Base-by-base conservation (phyloP, 331 rosid genomes). In the Prunus yedoensis region DNA sequence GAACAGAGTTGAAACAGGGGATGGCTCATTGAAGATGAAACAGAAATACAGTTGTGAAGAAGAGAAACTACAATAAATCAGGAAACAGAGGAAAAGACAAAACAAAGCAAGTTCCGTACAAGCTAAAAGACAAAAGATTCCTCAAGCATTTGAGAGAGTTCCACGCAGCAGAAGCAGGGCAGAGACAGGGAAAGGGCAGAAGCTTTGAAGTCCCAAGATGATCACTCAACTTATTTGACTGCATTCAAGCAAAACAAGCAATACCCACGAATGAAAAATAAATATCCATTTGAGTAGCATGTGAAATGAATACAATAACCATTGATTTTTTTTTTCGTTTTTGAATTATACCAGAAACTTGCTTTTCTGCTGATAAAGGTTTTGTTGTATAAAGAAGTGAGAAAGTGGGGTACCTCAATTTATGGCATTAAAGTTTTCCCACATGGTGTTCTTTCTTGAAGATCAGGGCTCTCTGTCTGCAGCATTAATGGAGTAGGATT, bases 341-440 rank as follows among this genome's bases (percentile, higher is more conserved):
- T n/a, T 47, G 51, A 47, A 47, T 11, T 10, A 18, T 50, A n/a
- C 10, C 46, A 70, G 56, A 68, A 52, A 30, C 47, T 52, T 74
- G 45, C 15, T 46, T 35, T 67, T 63, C 59, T 57, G n/a, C n/a
- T n/a, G 76, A 30, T 20, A 15, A 77, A 81, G 38, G 8, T 35
- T 68, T 78, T 77, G 41, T 75, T 73, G 81, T 41, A 43, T 8
- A 58, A 67, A 67, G 75, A 70, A 68, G 79, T 67, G 75, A 87
- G 82, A 83, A 77, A 71, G 90, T 86, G 82, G 91, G 89, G 87
- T 79, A 83, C 83, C 84, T 85, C 74, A 64, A 74, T 60, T 82
- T 60, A 76, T 66, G 62, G 91, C 88, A 92, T 81, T 90, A 72
- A 84, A 87, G 83, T 87, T 88, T 82, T 79, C 30, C 82, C 93